Evolutionary conservation across 2,329 filamentous ascomycete species (phyloP), one percentile per base, ranked within the genome.

Genomic region (Nemania sp.): DNA sequence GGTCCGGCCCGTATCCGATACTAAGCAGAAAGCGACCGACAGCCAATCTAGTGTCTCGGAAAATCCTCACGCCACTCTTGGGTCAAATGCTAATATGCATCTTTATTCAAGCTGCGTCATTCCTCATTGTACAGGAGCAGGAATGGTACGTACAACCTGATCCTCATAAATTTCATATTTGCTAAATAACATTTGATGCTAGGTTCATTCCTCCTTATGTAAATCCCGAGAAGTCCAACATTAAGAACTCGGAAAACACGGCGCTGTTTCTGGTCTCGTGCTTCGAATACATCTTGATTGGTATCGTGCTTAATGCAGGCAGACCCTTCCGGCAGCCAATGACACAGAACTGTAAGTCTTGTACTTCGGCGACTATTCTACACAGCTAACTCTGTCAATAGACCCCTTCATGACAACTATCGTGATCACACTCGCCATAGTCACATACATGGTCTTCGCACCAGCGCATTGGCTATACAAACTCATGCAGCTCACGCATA

Each of bases 211-310:
- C 92, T 14, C 94, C 94, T 0, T 79, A 86, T 51, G 70, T 96
- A 22, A 82, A 91, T 66, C 83, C 81, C 22, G 82, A 96, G 24
- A 88, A 94, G 66, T 88, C 89, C 20, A 96, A 94, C 68, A 88
- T 92, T 48, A 81, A 88, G 65, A 97, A 97, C 71, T 96, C 91
- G 8, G 89, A 97, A 66, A 97, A 99, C 66, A 96, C 93, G 0
- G 86, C 89, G 0, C 76, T 99, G 1, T 99, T 99, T 75, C 75
- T 97, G 24, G 78, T 92, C 5, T 95, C 89, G 1, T 97, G 91
- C 70, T 97, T 92, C 66, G 92, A 97, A 70, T 99, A 99, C 71
- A 95, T 96, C 31, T 79, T 97, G 19, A 89, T 91, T 0, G 94
- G 90, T 3, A 80, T 97, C 33, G 88, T 97, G 1, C 79, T 99